phyloP scores from a whole-genome alignment of 768 basidiomycete genomes.

The Calocybe cyanea region DNA sequence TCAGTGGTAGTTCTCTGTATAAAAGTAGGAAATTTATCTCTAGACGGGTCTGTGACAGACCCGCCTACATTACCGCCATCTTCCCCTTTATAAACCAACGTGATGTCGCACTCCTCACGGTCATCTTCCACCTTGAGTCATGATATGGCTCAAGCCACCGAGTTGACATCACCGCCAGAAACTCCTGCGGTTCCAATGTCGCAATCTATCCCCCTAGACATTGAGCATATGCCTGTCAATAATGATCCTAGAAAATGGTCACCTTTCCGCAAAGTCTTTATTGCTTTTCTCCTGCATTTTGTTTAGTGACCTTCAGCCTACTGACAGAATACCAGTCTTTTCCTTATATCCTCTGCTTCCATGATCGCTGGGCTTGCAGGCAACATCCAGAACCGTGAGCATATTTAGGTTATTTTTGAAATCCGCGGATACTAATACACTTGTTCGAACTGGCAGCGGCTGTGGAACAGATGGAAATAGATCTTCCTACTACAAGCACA shows the following conservation, averaged over 20 bases:
- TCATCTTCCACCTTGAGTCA: conserved; percentile 7
- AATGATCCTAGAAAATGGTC: conserved; percentile 67
- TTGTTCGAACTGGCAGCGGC: conserved; percentile 42
- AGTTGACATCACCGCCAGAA: background rate
- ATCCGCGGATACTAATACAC: background rate
- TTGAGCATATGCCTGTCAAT: conserved; percentile 50
- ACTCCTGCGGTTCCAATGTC: background rate
- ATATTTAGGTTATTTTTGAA: too few relatives aligned
- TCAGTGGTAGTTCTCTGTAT: conserved; percentile 9
- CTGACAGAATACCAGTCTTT: conserved; percentile 38
- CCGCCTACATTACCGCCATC: background rate
- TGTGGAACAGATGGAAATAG: conserved; percentile 52
- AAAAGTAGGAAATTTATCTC: conserved; percentile 6
- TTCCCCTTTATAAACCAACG: background rate
- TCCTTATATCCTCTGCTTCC: conserved; percentile 46
- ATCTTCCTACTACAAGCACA: conserved; percentile 55
- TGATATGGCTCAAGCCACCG: background rate
- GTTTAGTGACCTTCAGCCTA: background rate
- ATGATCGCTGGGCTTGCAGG: conserved; percentile 55
- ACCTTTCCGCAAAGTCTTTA: conserved; percentile 44
- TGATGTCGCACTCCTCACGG: conserved; percentile 8
- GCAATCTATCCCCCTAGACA: conserved; percentile 26
- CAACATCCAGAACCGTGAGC: conserved; percentile 65
- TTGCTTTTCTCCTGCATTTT: background rate
- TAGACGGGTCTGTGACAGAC: background rate